phyloP scores from a whole-genome alignment of 306 rosid species.

The Rosa persica region DNA sequence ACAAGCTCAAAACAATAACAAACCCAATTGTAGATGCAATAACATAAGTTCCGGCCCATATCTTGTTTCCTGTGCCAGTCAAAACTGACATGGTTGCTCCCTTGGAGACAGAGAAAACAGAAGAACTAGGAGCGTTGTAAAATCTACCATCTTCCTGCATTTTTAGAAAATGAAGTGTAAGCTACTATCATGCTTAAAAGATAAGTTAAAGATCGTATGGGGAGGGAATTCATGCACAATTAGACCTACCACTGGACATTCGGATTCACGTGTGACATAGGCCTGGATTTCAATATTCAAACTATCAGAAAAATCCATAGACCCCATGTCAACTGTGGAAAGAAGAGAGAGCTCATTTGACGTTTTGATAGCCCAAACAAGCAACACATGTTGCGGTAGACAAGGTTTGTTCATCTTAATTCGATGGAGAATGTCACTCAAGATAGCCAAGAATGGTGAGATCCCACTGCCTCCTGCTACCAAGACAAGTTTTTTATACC shows the following conservation, averaged over 20 bases:
- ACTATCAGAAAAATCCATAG: slow-evolving; percentile 40
- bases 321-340: slow-evolving; percentile 50
- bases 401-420: slow-evolving; percentile 50
- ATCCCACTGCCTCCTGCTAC: slow-evolving; percentile 76
- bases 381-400: slow-evolving; percentile 37
- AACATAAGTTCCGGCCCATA: slow-evolving; percentile 62
- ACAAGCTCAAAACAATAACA: slow-evolving; percentile 39
- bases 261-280: slow-evolving; percentile 57
- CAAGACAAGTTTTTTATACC: slow-evolving; percentile 59
- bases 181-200: background rate
- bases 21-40: slow-evolving; percentile 54
- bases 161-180: slow-evolving; percentile 13
- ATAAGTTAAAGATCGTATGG: slow-evolving; percentile 7
- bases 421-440: slow-evolving; percentile 66
- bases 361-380: slow-evolving; percentile 64
- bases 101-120: background rate
- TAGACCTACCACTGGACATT: slow-evolving; percentile 55
- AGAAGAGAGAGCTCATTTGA: slow-evolving; percentile 64
- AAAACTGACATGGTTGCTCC: slow-evolving; percentile 47
- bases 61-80: slow-evolving; percentile 54
- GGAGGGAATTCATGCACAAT: background rate
- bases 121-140: slow-evolving; percentile 21
- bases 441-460: slow-evolving; percentile 66
- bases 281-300: slow-evolving; percentile 41
- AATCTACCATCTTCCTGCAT: slow-evolving; percentile 56